Evolutionary conservation across 106 monocot species (phyloP), one percentile per base, ranked within the genome.

Genomic region (Dioscorea dumetorum): DNA sequence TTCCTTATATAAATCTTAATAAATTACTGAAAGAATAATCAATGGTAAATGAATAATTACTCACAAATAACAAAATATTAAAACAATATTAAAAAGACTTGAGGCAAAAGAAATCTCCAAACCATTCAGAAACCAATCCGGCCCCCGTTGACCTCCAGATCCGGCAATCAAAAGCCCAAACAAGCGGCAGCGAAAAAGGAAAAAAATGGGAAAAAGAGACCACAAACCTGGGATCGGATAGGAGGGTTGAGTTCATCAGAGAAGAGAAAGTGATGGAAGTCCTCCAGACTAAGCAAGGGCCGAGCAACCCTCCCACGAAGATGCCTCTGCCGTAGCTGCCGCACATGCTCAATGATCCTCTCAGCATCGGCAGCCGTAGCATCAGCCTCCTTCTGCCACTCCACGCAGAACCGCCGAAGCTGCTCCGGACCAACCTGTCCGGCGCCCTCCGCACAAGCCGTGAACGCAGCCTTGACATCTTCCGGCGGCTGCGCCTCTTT

Each of bases 241-340:
- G 94, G 84, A n/a, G 94, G 82, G 58, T 94, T 94, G 58, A 94
- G 79, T 4, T 87, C 87, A 33, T 56, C 75, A 21, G 79, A 78
- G 67, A 94, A 90, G 67, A 94, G 80, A 56, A 70, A 87, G 62
- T 81, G 80, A 20, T 82, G 74, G 56, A 94, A 94, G 34, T 94
- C 94, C 21, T 94, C 94, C 2, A 87, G 31, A 20, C 68, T 0
- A 59, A 94, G 70, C 9, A 63, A 10, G 4, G 81, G 67, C 49
- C 71, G 71, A 12, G 76, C 18, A 21, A 74, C 24, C 74, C 67
- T 77, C n/a, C 31, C 59, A 66, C 73, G 57, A 28, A 65, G 50
- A 18, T 49, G 57, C 13, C 73, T 77, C 28, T 69, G 71, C 56
- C 75, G 75, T 14, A 57, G 60, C 24, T 72, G 80, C 5, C 81